A percentile compares a stretch with the other conserved stretches of the same genome.
Conservation (phyloP, 2,329 filamentous ascomycete genomes). For the Onygenales sp. region DNA sequence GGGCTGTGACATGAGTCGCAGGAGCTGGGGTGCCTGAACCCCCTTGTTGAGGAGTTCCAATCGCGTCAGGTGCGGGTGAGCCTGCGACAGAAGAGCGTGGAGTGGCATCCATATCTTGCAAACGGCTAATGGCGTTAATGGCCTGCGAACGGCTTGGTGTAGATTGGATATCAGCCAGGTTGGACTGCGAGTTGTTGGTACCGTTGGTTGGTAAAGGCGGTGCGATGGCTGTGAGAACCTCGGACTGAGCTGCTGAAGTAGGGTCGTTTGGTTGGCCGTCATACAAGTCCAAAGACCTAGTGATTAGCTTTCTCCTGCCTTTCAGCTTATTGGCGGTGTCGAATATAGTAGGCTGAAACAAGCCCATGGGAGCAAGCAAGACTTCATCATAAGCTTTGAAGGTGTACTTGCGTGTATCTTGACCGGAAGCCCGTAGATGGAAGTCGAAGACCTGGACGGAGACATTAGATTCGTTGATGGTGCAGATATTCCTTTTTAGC, state of each 20-base stretch:
- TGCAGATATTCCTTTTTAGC: conserved; percentile 86
- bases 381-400: conserved; percentile 98
- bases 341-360: conserved; percentile 81
- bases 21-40: conserved; percentile 33
- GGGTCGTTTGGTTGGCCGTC: conserved; percentile 90
- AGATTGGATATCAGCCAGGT: conserved; percentile 24
- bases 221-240: conserved; percentile 46
- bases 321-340: conserved; percentile 71
- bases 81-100: conserved; percentile 79
- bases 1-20: conserved; percentile 8
- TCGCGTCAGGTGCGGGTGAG: conserved; percentile 71
- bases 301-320: conserved; percentile 70
- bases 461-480: conserved; percentile 80
- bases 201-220: conserved; percentile 23
- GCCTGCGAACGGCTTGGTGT: conserved; percentile 47
- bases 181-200: conserved; percentile 29
- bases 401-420: conserved; percentile 83
- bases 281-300: conserved; percentile 87
- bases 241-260: conserved; percentile 70
- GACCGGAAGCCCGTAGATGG: conserved; percentile 76
- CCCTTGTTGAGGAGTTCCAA: conserved; percentile 55
- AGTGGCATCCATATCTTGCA: conserved; percentile 62
- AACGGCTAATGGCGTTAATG: conserved; percentile 59
- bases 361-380: conserved; percentile 84
- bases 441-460: conserved; percentile 84